Conservation (phyloP, 1,284 basidiomycete genomes). For the Takashimella tepidaria region DNA sequence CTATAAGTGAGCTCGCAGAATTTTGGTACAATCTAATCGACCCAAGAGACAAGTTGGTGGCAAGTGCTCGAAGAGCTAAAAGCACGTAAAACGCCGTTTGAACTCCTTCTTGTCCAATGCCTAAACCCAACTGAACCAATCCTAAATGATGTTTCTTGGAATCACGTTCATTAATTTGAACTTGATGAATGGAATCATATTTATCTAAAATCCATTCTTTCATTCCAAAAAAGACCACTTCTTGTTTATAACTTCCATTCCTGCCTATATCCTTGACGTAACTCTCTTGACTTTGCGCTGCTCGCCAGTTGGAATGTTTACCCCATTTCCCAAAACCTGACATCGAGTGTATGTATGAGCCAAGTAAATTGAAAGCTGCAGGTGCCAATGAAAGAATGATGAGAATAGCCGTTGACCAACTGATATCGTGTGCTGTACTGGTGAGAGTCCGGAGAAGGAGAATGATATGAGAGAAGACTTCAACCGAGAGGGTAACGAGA, state of each 20-base stretch:
- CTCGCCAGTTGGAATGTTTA: conserved; percentile 3
- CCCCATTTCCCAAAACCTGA: conserved; percentile 1
- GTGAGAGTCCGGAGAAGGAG: conserved; percentile 54
- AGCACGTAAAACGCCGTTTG: conserved; percentile 50
- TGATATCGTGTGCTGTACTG: conserved; percentile 1
- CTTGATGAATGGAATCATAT: conserved; percentile 53
- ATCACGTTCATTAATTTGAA: conserved; percentile 8
- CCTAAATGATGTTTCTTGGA: neutral
- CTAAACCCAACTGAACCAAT: conserved; percentile 11
- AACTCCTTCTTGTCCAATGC: conserved; percentile 12
- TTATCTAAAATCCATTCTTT: conserved; percentile 71
- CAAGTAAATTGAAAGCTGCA: conserved; percentile 50
- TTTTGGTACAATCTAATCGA: conserved; percentile 68
- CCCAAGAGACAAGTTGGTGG: conserved; percentile 63
- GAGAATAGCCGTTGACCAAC: conserved; percentile 60
- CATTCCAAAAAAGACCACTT: conserved; percentile 71
- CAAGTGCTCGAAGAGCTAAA: conserved; percentile 59
- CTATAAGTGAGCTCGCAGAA: conserved; percentile 65
- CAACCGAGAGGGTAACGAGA: conserved; percentile 59
- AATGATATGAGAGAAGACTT: conserved; percentile 48
- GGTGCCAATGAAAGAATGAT: conserved; percentile 65
- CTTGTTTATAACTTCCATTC: conserved; percentile 63
- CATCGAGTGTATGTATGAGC: neutral
- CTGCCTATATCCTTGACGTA: conserved; percentile 60
- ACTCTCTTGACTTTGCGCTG: conserved; percentile 23